These are phyloP conservation scores for Globisporangium mamillatum DNA, from an alignment of 352 stramenopile species.

Conservation along the genomic window DNA sequence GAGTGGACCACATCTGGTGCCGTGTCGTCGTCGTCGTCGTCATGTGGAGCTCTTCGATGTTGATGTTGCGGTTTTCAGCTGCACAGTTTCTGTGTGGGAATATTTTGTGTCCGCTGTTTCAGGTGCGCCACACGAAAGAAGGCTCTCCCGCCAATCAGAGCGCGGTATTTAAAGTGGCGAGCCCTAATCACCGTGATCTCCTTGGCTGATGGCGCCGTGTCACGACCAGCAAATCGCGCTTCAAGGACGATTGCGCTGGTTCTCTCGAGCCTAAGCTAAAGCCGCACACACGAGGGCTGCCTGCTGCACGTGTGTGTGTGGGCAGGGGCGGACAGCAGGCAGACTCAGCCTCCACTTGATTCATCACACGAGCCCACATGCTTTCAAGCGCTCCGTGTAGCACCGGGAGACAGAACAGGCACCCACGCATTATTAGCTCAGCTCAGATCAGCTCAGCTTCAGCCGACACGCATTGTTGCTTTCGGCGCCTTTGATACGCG, in stretches of 20 bases:
- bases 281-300: background rate
- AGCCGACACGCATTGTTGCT: too few relatives aligned
- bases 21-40: too few relatives aligned
- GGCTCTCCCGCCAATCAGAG: too few relatives aligned
- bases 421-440: background rate
- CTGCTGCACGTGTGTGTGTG: background rate
- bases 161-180: too few relatives aligned
- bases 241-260: background rate
- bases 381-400: background rate
- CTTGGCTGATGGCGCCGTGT: conserved; percentile 5
- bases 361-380: background rate
- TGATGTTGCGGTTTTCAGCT: too few relatives aligned
- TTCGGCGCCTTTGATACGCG: too few relatives aligned
- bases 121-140: too few relatives aligned
- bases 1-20: too few relatives aligned
- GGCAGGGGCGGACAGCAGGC: background rate
- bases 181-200: background rate
- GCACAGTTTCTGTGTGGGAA: too few relatives aligned
- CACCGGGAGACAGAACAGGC: background rate
- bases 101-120: too few relatives aligned
- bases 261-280: background rate
- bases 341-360: background rate
- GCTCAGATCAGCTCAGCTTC: too few relatives aligned
- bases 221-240: conserved; percentile 6
- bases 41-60: too few relatives aligned